These are phyloP conservation scores for Pythium aquatile DNA, from an alignment of 352 stramenopile species.

Conservation along the genomic window DNA sequence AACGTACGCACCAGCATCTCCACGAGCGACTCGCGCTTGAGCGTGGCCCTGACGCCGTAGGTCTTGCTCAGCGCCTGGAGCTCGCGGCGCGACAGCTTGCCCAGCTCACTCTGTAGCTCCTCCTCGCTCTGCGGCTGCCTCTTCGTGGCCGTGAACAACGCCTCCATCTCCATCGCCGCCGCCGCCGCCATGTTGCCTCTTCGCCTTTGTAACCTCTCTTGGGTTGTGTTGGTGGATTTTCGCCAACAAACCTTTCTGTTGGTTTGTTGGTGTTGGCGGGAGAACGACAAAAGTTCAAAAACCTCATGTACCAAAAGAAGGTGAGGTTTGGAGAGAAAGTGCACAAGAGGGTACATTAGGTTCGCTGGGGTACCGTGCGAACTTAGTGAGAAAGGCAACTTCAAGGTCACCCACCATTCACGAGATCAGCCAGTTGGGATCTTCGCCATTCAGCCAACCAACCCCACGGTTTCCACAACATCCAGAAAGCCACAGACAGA, in stretches of 20 bases:
- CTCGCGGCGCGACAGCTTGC: constrained; percentile 20
- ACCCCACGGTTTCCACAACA: background rate
- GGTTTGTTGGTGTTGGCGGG: constrained; percentile 8
- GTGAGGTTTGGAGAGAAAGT: background rate
- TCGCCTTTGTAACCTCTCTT: background rate
- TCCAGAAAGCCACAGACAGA: too few relatives aligned
- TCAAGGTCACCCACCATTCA: background rate
- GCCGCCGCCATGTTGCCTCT: constrained; percentile 1
- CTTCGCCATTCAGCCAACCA: background rate
- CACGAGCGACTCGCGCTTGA: constrained; percentile 30
- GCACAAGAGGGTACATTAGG: background rate
- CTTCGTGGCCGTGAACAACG: constrained; percentile 16
- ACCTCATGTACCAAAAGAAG: background rate
- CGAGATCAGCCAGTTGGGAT: background rate
- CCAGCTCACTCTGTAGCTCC: constrained; percentile 20
- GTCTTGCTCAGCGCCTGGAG: constrained; percentile 27
- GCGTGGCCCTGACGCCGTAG: constrained; percentile 25
- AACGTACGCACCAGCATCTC: constrained; percentile 17
- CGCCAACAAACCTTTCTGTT: background rate
- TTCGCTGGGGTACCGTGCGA: background rate
- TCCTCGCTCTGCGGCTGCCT: constrained; percentile 6
- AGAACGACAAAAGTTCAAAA: constrained; percentile 24
- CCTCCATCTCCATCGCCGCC: constrained; percentile 10
- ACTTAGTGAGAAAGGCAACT: constrained; percentile 6
- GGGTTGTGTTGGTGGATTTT: background rate